Percentiles rank a stretch among this genome's conserved stretches.
These are phyloP conservation scores for Epipyxis sp. DNA, from an alignment of 108 stramenopile species.

Conservation along the genomic window DNA sequence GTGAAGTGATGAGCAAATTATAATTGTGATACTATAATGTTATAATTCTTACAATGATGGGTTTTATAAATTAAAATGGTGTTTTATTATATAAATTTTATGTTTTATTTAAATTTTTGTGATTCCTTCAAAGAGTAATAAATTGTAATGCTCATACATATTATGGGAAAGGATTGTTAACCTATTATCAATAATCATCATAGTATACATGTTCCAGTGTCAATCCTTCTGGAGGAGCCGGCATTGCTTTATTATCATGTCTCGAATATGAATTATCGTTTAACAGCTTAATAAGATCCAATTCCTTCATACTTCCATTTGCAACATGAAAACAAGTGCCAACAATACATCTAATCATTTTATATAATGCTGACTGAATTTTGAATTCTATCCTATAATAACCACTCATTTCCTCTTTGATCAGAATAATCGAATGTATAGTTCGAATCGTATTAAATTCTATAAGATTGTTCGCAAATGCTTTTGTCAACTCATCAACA, in stretches of 20 bases:
- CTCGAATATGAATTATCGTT: neutral
- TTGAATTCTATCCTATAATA: conserved; percentile 37
- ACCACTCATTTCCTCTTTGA: conserved; percentile 42
- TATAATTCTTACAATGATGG: too few species aligned
- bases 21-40: conserved; percentile 58
- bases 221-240: neutral
- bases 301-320: conserved; percentile 37
- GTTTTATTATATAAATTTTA: too few species aligned
- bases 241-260: neutral
- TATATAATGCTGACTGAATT: conserved; percentile 50
- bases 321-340: conserved; percentile 38
- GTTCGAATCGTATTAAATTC: conserved; percentile 37
- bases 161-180: too few species aligned
- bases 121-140: too few species aligned
- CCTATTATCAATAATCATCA: neutral
- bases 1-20: conserved; percentile 82
- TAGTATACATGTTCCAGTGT: neutral
- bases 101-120: too few species aligned
- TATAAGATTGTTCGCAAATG: neutral
- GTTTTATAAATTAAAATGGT: too few species aligned
- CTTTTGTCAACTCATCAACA: neutral
- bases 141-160: too few species aligned
- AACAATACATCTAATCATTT: conserved; percentile 54
- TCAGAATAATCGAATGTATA: conserved; percentile 34
- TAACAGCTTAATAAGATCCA: too few species aligned